Evolutionary conservation across 805 yeast genomes (phyloP), one percentile per base, ranked within the genome.

Genomic region (Candida montana): DNA sequence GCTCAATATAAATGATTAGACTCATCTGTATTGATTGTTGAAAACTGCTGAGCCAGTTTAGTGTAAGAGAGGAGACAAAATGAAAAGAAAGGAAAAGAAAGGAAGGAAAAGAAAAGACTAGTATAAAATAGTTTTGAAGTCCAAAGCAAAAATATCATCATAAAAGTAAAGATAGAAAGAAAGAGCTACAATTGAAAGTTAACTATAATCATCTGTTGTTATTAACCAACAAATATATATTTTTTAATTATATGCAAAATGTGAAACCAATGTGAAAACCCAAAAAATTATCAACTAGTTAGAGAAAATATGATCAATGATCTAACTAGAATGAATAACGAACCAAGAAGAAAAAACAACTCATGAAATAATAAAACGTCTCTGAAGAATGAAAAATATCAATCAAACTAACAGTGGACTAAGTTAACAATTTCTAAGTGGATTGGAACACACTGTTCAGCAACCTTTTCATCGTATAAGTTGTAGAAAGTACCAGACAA

Each of bases 401-500:
- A 9, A 21, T 21, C 24, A 29, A 17, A 15, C 18, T 37, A 71
- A 68, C 89, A 81, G 34, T 62, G 53, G 48, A 79, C 71, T 52
- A 81, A 69, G 55, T 75, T 77, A 49, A 81, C 76, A 51, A 79
- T 68, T 48, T 68, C 68, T 55, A 83, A 72, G 59, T 77, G 65
- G 54, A 83, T 83, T 44, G 80, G 71, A 41, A 65, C 58, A 72
- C 90, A 82, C 57, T 80, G 85, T 23, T 58, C 63, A 45, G 81
- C 87, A 41, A 79, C 61, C 50, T 68, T 61, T 62, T 77, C 67
- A 61, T 81, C 86, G 65, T 83, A 83, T 64, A 83, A 68, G 74
- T 83, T 83, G 81, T 80, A 82, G 75, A 83, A 83, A 57, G 69
- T 69, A 53, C 91, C 91, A 30, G 88, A 80, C 52, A 74, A 58